Evolutionary conservation across 192 early-diverging fungal genomes (phyloP), one percentile per base, ranked within the genome.

Genomic region (Mortierella hygrophila): DNA sequence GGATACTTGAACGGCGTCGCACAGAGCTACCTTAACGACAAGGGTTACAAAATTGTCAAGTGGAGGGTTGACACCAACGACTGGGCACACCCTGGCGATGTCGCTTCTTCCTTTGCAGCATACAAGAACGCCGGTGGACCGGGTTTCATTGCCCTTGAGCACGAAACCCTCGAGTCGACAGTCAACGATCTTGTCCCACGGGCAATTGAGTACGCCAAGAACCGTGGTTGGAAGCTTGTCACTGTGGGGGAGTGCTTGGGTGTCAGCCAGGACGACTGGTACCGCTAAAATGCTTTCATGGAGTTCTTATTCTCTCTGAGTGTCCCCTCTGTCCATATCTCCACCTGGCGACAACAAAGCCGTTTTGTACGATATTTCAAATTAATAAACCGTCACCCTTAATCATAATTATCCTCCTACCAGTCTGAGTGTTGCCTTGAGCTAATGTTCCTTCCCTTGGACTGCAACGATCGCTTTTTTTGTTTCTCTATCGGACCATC

Each of bases 21-120:
- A 29, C 3, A 55, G n/a, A 26, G 70, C 11, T 79, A 60, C 7
- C 77, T 85, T n/a, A 6, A 16, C 68, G 72, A 72, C 6, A 68
- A 79, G 2, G 83, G 83, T 2, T 85, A 85, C 69, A 76, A 79
- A 70, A 69, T 85, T 54, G 57, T 85, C 20, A 65, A 42, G 13
- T 85, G 83, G 83, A 44, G 37, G 0, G 52, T 79, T 16, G 83
- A 85, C 46, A 79, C 77, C 32, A 85, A 79, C 44, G 83, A 85
- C 23, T 85, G 83, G 83, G 57, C 69, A 15, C 78, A 85, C 37
- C 73, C 73, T 6, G 20, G 29, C 15, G 37, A 85, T 40, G 21
- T 72, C n/a, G 13, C 49, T 2, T n/a, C 49, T 26, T 72, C 73
- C 4, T 3, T 85, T 20, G 32, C 72, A 0, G 68, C 54, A 0